phyloP scores from a whole-genome alignment of 2,329 filamentous ascomycete genomes.

The Thermomyces lanuginosus region DNA sequence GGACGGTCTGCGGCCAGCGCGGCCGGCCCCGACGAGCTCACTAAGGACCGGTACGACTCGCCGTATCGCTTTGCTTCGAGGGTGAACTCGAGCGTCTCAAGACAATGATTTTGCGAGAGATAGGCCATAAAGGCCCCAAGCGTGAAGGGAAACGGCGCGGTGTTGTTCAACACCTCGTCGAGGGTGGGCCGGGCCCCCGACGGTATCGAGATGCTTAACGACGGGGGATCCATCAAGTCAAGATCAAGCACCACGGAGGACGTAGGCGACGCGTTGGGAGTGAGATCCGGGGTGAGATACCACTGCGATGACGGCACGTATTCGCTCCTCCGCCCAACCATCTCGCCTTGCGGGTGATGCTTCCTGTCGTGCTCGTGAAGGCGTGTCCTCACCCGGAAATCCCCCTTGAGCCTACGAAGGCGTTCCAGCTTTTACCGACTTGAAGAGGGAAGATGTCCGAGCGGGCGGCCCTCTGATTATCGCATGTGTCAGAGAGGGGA shows the following conservation, averaged over 20 bases:
- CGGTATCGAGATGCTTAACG: conserved; percentile 27
- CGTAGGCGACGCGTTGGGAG: conserved; percentile 29
- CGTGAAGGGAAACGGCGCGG: conserved; percentile 74
- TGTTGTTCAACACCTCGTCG: conserved; percentile 74
- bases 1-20: conserved; percentile 36
- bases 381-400: conserved; percentile 3
- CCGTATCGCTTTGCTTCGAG: conserved; percentile 82
- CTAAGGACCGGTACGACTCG: conserved; percentile 45
- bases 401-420: conserved; percentile 3
- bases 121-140: conserved; percentile 90
- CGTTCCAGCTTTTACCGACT: neutral
- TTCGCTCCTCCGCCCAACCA: conserved; percentile 24
- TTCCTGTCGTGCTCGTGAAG: neutral
- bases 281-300: conserved; percentile 26
- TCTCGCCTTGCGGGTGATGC: conserved; percentile 19
- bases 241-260: conserved; percentile 21
- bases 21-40: conserved; percentile 33
- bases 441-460: no score
- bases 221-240: conserved; percentile 30
- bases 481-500: conserved; percentile 4
- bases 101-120: conserved; percentile 87
- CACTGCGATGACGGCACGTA: conserved; percentile 20
- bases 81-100: conserved; percentile 93
- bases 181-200: conserved; percentile 50
- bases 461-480: no score